Conservation (phyloP, 1,139 yeast species). For the Pichiaceae sp. region DNA sequence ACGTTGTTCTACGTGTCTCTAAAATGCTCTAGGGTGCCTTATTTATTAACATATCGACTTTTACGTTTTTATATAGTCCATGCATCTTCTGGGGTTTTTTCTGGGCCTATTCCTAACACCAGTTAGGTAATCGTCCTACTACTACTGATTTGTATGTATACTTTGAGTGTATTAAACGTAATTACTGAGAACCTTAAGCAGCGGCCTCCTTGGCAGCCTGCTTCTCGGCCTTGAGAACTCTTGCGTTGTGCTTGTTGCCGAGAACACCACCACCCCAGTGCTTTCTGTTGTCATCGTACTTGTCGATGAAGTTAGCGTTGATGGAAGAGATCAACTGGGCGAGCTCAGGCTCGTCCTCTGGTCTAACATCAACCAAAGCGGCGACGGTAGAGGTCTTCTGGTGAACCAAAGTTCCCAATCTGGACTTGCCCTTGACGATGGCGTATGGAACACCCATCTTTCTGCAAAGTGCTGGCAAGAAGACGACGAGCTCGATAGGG, state of each 20-base stretch:
- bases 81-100: neutral
- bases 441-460: constrained; percentile 99
- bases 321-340: constrained; percentile 88
- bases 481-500: constrained; percentile 94
- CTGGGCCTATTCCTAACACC: too few species aligned
- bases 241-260: constrained; percentile 87
- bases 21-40: too few species aligned
- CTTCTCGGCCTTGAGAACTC: constrained; percentile 41
- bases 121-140: neutral
- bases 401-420: constrained; percentile 96
- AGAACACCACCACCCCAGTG: constrained; percentile 99
- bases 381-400: constrained; percentile 95
- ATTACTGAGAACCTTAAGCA: too few species aligned
- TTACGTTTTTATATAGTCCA: neutral
- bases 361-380: constrained; percentile 88
- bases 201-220: constrained; percentile 27
- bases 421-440: constrained; percentile 96
- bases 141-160: constrained; percentile 5
- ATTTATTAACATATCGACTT: neutral
- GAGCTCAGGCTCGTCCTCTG: constrained; percentile 92
- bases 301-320: constrained; percentile 84
- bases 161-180: too few species aligned
- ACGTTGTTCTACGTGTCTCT: too few species aligned
- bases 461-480: constrained; percentile 97
- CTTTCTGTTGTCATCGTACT: constrained; percentile 91